Evolutionary conservation across 2,329 filamentous ascomycete genomes (phyloP), one percentile per base, ranked within the genome.

Genomic region (Fusarium cyanostomum): DNA sequence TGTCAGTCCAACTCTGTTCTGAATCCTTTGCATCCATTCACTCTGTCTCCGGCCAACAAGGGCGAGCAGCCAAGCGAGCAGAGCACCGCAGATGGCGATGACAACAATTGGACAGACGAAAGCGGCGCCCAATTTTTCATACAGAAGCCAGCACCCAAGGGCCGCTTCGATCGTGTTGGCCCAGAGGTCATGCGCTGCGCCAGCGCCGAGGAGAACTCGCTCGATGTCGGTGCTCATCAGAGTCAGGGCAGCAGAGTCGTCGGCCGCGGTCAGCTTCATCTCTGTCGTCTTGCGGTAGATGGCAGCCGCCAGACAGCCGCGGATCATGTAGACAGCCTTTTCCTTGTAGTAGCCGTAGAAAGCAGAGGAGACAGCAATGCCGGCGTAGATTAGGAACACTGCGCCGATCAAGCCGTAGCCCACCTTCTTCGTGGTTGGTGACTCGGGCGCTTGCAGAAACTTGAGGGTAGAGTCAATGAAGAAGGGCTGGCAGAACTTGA

Each of bases 141-240:
- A 72, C 1, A 86, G 72, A 0, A 86, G 73, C 68, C 76, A 86
- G 43, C 78, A 78, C 0, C 78, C 79, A 2, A 85, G 50, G 5
- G 67, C 76, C 5, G 81, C 75, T 58, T 84, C 77, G 1, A 83
- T 57, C 1, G 73, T 48, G 34, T 69, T 76, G 0, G 73, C 77
- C 80, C 79, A 81, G 5, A 77, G 55, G 24, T 81, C 76, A 42
- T 82, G 81, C 28, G 80, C 52, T 2, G 52, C 62, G 4, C 65
- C 52, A 5, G 75, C 69, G 1, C 77, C 80, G 0, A 64, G 39
- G 2, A 73, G 66, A 4, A 82, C 76, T 6, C 77, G 73, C 54
- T 82, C 81, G 9, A 82, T 72, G 43, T 84, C 81, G 4, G 79
- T 75, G 52, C 75, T 80, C 81, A 83, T 83, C 4, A 83, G 71